phyloP scores from a whole-genome alignment of 352 stramenopile genomes.

The Hyaloperonospora arabidopsidis region DNA sequence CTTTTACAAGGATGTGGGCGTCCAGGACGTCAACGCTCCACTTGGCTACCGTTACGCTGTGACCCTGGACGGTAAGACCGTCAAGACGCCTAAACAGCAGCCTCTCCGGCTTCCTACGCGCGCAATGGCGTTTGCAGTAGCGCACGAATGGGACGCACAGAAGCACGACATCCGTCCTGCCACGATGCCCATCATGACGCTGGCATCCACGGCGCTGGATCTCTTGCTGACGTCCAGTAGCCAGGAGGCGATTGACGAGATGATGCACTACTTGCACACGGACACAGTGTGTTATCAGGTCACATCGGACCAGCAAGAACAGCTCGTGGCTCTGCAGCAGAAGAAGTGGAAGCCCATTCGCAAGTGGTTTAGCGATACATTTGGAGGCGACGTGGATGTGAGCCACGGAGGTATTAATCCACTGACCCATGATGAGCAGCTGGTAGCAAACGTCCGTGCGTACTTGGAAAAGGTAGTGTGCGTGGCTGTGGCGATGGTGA shows the following conservation, averaged over 20 bases:
- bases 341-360: conserved; percentile 82
- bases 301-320: conserved; percentile 71
- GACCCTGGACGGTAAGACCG: conserved; percentile 74
- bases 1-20: conserved; percentile 79
- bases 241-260: conserved; percentile 60
- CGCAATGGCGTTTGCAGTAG: conserved; percentile 61
- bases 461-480: conserved; percentile 49
- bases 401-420: conserved; percentile 68
- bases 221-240: conserved; percentile 47
- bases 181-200: conserved; percentile 85
- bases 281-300: conserved; percentile 87
- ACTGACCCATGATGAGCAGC: conserved; percentile 50
- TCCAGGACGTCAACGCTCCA: conserved; percentile 41
- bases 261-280: conserved; percentile 82
- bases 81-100: conserved; percentile 67
- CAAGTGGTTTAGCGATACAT: conserved; percentile 74
- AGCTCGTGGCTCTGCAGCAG: conserved; percentile 68
- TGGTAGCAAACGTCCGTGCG: conserved; percentile 55
- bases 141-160: conserved; percentile 82
- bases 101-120: conserved; percentile 56
- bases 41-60: conserved; percentile 41
- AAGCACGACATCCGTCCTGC: conserved; percentile 58
- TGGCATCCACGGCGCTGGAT: conserved; percentile 75
- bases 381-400: conserved; percentile 73
- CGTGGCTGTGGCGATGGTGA: too few relatives aligned